phyloP scores from a whole-genome alignment of 371 early-diverging fungal species.

The Neoconidiobolus thromboides region DNA sequence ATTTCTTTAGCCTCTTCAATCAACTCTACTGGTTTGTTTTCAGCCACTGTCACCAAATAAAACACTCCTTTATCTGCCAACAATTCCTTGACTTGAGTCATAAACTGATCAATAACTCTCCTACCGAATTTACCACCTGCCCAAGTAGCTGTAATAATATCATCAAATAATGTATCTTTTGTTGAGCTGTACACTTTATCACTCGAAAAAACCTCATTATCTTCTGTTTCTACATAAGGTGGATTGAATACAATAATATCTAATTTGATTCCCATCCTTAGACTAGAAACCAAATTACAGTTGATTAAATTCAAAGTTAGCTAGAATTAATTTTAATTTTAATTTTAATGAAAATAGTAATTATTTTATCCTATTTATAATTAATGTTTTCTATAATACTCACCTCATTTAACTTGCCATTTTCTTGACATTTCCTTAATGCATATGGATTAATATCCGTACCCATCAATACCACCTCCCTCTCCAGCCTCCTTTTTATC shows the following conservation, averaged over 20 bases:
- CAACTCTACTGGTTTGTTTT: conserved; percentile 78
- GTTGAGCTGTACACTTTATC: conserved; percentile 9
- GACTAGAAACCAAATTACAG: conserved; percentile 1
- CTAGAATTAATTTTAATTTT: neutral
- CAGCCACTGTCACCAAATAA: conserved; percentile 73
- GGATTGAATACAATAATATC: conserved; percentile 87
- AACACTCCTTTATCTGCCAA: conserved; percentile 53
- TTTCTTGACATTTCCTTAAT: conserved; percentile 34
- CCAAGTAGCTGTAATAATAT: conserved; percentile 62
- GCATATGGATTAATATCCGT: conserved; percentile 78
- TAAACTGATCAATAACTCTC: conserved; percentile 66
- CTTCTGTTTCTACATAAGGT: conserved; percentile 64
- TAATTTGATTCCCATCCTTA: conserved; percentile 11
- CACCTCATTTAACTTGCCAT: conserved; percentile 31
- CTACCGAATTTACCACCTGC: conserved; percentile 89
- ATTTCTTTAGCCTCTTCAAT: conserved; percentile 26
- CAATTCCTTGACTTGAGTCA: conserved; percentile 48
- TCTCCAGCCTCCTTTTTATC: conserved; percentile 15
- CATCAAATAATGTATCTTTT: neutral
- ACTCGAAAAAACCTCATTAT: conserved; percentile 50
- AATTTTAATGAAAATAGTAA: neutral
- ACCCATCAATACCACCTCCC: conserved; percentile 25
- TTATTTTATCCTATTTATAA: too few species aligned
- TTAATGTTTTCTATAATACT: neutral
- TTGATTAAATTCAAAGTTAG: neutral